Conservation (phyloP, 2,329 filamentous ascomycete species). For the Xylogone sp. region DNA sequence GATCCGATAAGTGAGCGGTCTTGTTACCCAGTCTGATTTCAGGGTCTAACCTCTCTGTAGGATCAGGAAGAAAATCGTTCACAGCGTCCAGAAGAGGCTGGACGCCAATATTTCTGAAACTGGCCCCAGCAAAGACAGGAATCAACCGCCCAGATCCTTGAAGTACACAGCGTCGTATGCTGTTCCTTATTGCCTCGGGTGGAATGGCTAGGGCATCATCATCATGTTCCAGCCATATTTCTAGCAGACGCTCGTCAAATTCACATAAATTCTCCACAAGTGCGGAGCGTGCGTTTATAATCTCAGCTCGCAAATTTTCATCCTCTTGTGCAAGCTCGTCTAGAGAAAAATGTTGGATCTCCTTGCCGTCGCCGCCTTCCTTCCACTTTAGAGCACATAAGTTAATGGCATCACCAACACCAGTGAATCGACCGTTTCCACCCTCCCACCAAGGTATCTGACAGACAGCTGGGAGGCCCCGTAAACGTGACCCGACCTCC, state of each 20-base stretch:
- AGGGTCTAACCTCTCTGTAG: slow-evolving; percentile 73
- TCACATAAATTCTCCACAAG: slow-evolving; percentile 84
- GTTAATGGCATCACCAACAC: slow-evolving; percentile 79
- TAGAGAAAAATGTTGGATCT: slow-evolving; percentile 52
- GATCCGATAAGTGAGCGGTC: slow-evolving; percentile 48
- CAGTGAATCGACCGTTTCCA: slow-evolving; percentile 69
- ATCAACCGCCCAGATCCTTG: slow-evolving; percentile 68
- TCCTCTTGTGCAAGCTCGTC: slow-evolving; percentile 48
- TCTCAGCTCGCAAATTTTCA: slow-evolving; percentile 54
- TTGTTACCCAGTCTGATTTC: slow-evolving; percentile 65
- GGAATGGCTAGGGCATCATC: slow-evolving; percentile 69
- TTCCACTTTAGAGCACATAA: slow-evolving; percentile 73
- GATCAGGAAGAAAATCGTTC: slow-evolving; percentile 81
- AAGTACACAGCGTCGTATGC: slow-evolving; percentile 69
- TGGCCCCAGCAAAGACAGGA: slow-evolving; percentile 87
- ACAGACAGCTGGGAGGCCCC: slow-evolving; percentile 84
- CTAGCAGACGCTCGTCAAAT: slow-evolving; percentile 81
- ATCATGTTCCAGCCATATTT: slow-evolving; percentile 75
- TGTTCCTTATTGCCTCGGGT: slow-evolving; percentile 62
- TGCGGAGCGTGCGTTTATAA: slow-evolving; percentile 70
- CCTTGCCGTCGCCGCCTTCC: slow-evolving; percentile 60
- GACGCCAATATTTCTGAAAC: slow-evolving; percentile 90
- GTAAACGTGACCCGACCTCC: slow-evolving; percentile 76
- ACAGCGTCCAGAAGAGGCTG: slow-evolving; percentile 88
- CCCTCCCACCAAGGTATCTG: slow-evolving; percentile 92